Evolutionary conservation across 768 basidiomycete genomes (phyloP), one percentile per base, ranked within the genome.

Genomic region (Psilocybe cubensis): DNA sequence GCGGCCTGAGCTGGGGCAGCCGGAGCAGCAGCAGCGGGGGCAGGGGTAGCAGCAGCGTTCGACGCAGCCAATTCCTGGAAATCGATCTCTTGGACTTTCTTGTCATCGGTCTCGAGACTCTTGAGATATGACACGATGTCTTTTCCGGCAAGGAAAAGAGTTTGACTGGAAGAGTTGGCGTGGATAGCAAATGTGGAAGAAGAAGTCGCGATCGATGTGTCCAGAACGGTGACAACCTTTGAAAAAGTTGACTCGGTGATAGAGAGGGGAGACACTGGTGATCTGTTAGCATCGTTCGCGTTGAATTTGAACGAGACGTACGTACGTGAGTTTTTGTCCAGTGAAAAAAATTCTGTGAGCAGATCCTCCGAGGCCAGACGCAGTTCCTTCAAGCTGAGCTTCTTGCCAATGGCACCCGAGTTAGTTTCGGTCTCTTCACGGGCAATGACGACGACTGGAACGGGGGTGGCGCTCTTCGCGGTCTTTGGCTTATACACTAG

Each of bases 401-500:
- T 86, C 74, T 92, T 94, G 29, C 83, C 91, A 60, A 97, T 82
- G 11, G 86, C 82, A 3, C 78, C 81, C 2, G 92, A 89, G 70
- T 83, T 87, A 7, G 89, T 91, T 66, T 95, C 91, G n/a, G 92
- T 92, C 24, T 82, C 79, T 67, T 96, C 94, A 66, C 85, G 80
- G 9, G 92, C 92, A 70, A 98, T 83, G 57, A 96, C 88, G 62
- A 98, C 81, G 56, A 98, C 86, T 7, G 94, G 95, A 51, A 93
- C 82, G 1, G 93, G 86, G 27, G 82, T 84, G 6, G 91, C 92
- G 0, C 85, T 83, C 72, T 97, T 97, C n/a, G 94, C 89, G 2
- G 94, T 94, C 74, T 96, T 96, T 28, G 95, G 95, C 70, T 98
- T 98, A 87, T 93, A 96, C 54, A 96, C 88, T 63, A 96, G 87